A percentile compares a stretch with the other conserved stretches of the same genome.
Evolutionary conservation across 495 filamentous ascomycete species (phyloP).

Genomic region (Usnea hakonensis): DNA sequence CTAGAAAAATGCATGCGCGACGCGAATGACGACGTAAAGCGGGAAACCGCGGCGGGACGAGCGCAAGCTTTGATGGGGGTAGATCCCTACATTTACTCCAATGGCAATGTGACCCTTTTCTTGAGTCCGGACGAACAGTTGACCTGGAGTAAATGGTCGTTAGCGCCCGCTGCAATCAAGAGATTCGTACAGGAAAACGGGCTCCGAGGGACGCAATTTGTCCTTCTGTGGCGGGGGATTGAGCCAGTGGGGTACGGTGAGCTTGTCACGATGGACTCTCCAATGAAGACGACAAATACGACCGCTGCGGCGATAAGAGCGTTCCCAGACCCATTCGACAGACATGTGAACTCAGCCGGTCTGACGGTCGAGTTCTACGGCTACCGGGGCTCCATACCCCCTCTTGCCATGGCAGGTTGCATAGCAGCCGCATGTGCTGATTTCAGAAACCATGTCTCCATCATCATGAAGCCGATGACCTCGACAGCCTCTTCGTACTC

Average conservation of each 20-base stretch:
- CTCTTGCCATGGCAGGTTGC: background rate
- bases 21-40: background rate
- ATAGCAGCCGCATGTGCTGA: background rate
- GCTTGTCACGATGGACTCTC: background rate
- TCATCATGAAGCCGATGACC: background rate
- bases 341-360: background rate
- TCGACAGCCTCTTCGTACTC: background rate
- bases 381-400: background rate
- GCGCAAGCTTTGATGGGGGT: background rate
- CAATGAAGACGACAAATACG: background rate
- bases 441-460: background rate
- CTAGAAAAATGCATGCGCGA: background rate
- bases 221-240: background rate
- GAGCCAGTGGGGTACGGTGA: background rate
- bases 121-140: background rate
- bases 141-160: background rate
- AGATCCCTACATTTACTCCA: background rate
- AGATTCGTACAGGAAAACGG: background rate
- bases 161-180: background rate
- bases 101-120: background rate
- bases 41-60: background rate
- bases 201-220: background rate
- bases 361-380: background rate
- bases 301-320: no score
- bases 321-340: background rate